Base-by-base conservation (phyloP, 2,329 filamentous ascomycete genomes). In the Allantophomopsis cytisporea region DNA sequence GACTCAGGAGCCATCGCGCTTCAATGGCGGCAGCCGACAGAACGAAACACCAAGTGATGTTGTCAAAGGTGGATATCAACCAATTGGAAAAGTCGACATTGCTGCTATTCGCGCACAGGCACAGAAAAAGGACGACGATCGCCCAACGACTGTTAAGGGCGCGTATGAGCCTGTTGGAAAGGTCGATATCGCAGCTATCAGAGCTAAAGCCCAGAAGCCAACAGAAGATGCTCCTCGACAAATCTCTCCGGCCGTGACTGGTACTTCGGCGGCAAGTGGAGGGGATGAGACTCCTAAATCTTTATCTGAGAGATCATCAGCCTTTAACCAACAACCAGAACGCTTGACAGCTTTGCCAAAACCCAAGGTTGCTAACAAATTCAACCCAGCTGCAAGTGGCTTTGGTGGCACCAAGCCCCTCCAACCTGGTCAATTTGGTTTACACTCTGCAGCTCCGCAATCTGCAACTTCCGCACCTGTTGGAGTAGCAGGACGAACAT, bases 71-170 rank as follows among this genome's bases (percentile, higher is more conserved):
- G 81, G 73, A 13, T 98, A 98, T 60, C 86, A 95, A 58, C 91
- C 91, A 15, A 67, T 98, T 50, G 91, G 91, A 41, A 96, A 95
- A 64, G 83, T 98, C n/a, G 88, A 98, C 54, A 96, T 98, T 61
- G 83, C 82, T 17, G 88, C 86, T 31, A 82, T 98, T 49, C 77
- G 91, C 46, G 79, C 69, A 57, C 85, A 72, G 65, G 87, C 62
- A 54, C 79, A 68, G 66, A 79, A 66, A 51, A 68, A 58, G 60
- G 71, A 71, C 35, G 86, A 95, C 53, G 83, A 94, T 49, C 72
- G 87, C 40, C 91, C 91, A 3, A 74, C 81, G 1, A 73, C 77
- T 5, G 84, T 96, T 15, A 96, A 94, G 62, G 91, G 91, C 33
- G 75, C 88, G 17, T 98, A 98, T 55, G 83, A 96, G 59, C 91